Evolutionary conservation across 768 basidiomycete genomes (phyloP), one percentile per base, ranked within the genome.

Genomic region (Cubamyces sp.): DNA sequence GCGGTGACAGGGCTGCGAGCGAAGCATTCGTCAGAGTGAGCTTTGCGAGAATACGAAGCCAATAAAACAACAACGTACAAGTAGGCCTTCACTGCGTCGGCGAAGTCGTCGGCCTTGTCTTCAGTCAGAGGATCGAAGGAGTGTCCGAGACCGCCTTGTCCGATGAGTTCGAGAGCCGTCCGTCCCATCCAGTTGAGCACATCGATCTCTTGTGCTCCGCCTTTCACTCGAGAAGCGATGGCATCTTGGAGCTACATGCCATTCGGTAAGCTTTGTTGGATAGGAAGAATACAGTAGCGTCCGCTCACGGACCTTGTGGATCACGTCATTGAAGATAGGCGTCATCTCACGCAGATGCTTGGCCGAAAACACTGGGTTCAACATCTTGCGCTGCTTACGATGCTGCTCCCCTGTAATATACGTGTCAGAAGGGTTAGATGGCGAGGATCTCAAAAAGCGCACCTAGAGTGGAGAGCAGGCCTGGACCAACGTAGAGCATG

Each of bases 141-240:
- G 52, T 71, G 72, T 0, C 77, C 77, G 21, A 83, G 73, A 2
- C 82, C 80, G 25, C 76, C 76, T 70, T 79, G 81, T 6, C 79
- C 63, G 28, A 64, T 49, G 26, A 70, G 70, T 62, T 84, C 82
- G 11, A 83, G 72, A 16, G 82, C 79, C 15, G 76, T 70, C 4
- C 82, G 74, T 6, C 76, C 68, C 68, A 75, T 71, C 76, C 76
- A 78, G 9, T 42, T 46, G 19, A 76, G 56, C n/a, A 78, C 48
- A 25, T 65, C 64, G 28, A 78, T 19, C 42, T 54, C 45, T 7
- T 41, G 19, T 3, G 51, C 5, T 1, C 39, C 46, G 21, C 9
- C 34, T 7, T 41, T 39, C 2, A 53, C 34, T 23, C 39, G 6
- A 8, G 51, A 19, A 25, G 51, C 51, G 19, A 53, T 39, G 12